These are phyloP conservation scores for Cucumis cinereus DNA, from an alignment of 306 rosid species.

Conservation along the genomic window DNA sequence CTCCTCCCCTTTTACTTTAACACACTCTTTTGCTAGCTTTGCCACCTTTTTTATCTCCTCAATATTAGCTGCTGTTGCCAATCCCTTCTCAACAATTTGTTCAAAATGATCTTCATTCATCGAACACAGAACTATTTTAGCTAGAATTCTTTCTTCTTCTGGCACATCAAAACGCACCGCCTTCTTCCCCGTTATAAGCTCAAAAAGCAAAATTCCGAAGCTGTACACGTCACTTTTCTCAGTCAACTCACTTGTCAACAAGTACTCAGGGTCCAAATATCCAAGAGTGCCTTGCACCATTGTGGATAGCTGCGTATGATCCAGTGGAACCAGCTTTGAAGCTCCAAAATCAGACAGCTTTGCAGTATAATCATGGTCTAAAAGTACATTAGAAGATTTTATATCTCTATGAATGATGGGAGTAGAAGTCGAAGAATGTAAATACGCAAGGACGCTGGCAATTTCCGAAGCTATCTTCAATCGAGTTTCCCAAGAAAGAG, in stretches of 20 bases:
- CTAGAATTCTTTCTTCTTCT: constrained; percentile 18
- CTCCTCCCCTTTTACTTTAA: constrained; percentile 30
- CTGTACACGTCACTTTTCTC: constrained; percentile 44
- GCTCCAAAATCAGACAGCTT: constrained; percentile 39
- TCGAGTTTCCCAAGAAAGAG: constrained; percentile 17
- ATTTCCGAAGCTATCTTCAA: constrained; percentile 26
- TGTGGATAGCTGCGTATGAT: constrained; percentile 18
- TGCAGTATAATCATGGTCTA: constrained; percentile 17
- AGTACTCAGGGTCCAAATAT: constrained; percentile 30
- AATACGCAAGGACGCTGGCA: constrained; percentile 30
- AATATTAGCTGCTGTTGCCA: not conserved
- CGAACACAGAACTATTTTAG: not conserved
- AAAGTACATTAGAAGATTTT: constrained; percentile 29
- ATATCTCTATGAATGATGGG: constrained; percentile 40
- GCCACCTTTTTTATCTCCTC: constrained; percentile 29
- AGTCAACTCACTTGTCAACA: constrained; percentile 17
- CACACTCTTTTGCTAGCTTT: constrained; percentile 19
- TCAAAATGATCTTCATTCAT: constrained; percentile 13
- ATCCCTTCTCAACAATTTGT: constrained; percentile 18
- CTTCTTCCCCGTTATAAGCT: constrained; percentile 31
- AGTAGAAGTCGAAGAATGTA: constrained; percentile 23
- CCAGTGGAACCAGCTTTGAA: constrained; percentile 26
- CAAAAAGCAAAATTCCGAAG: constrained; percentile 36
- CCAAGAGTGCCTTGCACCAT: constrained; percentile 43
- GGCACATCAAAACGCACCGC: constrained; percentile 9